Evolutionary conservation across 108 stramenopile genomes (phyloP), one percentile per base, ranked within the genome.

Genomic region (Pseudonitzschia pungens): DNA sequence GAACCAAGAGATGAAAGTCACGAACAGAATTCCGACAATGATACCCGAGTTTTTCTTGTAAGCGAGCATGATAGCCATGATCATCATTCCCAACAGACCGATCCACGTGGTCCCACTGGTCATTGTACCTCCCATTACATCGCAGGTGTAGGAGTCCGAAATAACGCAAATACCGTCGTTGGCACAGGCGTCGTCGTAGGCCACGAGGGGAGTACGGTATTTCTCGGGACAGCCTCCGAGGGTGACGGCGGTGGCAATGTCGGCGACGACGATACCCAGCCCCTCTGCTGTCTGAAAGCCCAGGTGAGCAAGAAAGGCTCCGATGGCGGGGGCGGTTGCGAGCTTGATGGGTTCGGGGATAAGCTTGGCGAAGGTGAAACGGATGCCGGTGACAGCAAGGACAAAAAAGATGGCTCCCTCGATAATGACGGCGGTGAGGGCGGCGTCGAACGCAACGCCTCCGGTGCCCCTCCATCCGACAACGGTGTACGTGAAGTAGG

Each of bases 201-300:
- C 84, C 31, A 89, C 88, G 21, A 89, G 71, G 24, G 73, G 72
- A 15, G 76, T 80, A 31, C 84, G 77, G 21, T 79, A 75, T 16
- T 83, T 80, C 26, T 29, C 60, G 8, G 88, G 84, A 59, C 88
- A 89, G 12, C 65, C 88, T 73, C 88, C 88, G n/a, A 89, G 68
- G 20, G 88, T 89, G 31, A 89, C 85, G 58, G 88, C 86, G 14
- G 88, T 89, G 4, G 88, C 88, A 75, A 86, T 75, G 69, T 89
- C 88, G 27, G 69, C 44, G 10, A 89, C 88, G 32, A 89, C 88
- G 62, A 81, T 59, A 54, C 88, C 88, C 63, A 89, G 63, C 27
- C 88, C 88, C 66, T 89, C 86, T 8, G 88, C 84, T 1, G 86
- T 89, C 73, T 89, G 88, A 9, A 87, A 57, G 33, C 88, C 88